A percentile compares a stretch with the other conserved stretches of the same genome.
phyloP scores from a whole-genome alignment of 208 protist species.

The Acanthamoeba sp. region DNA sequence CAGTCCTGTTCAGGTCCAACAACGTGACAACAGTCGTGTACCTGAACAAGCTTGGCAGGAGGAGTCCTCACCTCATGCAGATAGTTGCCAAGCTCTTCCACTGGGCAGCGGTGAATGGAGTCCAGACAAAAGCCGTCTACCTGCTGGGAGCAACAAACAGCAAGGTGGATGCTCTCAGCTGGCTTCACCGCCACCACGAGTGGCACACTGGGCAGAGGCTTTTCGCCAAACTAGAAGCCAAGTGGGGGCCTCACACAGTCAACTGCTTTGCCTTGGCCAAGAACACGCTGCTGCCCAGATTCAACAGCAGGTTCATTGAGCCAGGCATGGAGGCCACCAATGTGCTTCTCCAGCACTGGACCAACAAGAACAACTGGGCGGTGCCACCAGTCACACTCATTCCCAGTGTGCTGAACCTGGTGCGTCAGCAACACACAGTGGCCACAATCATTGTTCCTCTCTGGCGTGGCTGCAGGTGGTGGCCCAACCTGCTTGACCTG shows the following conservation, averaged over 20 bases:
- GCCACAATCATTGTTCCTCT: not conserved
- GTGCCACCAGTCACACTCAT: not conserved
- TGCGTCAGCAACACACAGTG: not conserved
- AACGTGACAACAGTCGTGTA: not conserved
- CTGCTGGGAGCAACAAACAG: not conserved
- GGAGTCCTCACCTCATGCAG: not conserved
- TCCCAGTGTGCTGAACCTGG: not conserved
- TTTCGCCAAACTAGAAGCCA: not conserved
- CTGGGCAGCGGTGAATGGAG: not conserved
- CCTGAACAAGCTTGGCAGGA: not conserved
- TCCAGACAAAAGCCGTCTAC: not conserved
- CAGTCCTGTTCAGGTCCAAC: not conserved
- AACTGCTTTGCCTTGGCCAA: not conserved
- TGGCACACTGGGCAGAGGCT: not conserved
- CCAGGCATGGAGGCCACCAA: not conserved
- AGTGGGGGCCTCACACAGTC: not conserved
- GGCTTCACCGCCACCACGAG: not conserved
- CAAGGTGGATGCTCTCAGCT: not conserved
- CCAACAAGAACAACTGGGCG: not conserved
- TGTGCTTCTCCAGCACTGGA: not conserved
- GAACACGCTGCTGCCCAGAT: not conserved
- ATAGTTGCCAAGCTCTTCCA: not conserved
- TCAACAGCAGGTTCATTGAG: not conserved
- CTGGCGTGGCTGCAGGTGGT: not conserved
- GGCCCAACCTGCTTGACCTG: not conserved